A percentile compares a stretch with the other conserved stretches of the same genome.
phyloP scores from a whole-genome alignment of 305 asterid species.

The Petunia hybrid region DNA sequence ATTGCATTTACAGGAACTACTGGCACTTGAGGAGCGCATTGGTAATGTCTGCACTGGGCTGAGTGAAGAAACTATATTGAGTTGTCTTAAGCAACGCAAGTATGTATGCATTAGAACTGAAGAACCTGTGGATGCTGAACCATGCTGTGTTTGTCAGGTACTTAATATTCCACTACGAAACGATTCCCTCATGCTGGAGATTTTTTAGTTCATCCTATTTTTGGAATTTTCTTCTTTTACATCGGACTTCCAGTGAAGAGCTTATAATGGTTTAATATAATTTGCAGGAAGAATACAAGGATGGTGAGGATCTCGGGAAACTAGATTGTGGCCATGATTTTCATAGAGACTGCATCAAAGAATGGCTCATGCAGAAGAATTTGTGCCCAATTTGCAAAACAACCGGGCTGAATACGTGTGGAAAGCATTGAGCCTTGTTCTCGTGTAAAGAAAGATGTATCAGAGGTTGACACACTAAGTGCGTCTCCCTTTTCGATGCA shows the following conservation, averaged over 20 bases:
- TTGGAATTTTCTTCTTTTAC: not conserved
- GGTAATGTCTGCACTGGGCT: constrained; percentile 90
- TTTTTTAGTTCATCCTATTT: not conserved
- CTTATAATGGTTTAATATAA: not conserved
- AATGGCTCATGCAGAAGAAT: constrained; percentile 85
- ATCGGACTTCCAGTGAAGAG: not conserved
- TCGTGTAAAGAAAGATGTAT: not conserved
- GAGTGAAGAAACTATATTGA: constrained; percentile 65
- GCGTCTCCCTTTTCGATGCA: not conserved
- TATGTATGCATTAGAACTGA: constrained; percentile 39
- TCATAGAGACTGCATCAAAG: constrained; percentile 73
- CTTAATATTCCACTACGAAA: not conserved
- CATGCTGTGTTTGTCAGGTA: constrained; percentile 96
- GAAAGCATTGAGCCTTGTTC: not conserved
- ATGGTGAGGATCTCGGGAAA: constrained; percentile 68
- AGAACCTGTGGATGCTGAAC: constrained; percentile 59
- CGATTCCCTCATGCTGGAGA: too few species aligned
- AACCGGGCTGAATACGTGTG: constrained; percentile 65
- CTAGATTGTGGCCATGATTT: constrained; percentile 89
- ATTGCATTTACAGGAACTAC: constrained; percentile 62
- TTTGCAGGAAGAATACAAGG: constrained; percentile 78
- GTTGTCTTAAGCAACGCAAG: constrained; percentile 63
- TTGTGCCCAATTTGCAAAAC: constrained; percentile 90
- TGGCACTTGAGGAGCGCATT: constrained; percentile 90
- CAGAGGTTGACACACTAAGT: not conserved